A percentile compares a stretch with the other conserved stretches of the same genome.
Evolutionary conservation across 2,329 filamentous ascomycete genomes (phyloP).

Genomic region (Aspergillus sp.): DNA sequence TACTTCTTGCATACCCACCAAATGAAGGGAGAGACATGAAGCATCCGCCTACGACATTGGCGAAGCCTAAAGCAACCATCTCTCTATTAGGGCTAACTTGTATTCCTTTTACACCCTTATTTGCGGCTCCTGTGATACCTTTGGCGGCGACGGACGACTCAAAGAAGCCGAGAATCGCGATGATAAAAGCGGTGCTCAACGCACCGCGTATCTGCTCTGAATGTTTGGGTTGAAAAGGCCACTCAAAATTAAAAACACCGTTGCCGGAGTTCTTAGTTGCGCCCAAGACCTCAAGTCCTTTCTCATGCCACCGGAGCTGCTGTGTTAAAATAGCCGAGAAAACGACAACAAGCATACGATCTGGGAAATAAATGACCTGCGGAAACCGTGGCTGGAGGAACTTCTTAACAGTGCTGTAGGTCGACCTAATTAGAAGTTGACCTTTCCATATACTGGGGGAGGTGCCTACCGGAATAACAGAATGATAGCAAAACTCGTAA

Average conservation of each 20-base stretch:
- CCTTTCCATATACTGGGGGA: background rate
- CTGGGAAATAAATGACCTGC: conserved; percentile 81
- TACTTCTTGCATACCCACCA: conserved; percentile 93
- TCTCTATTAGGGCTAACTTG: conserved; percentile 88
- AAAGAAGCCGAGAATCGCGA: conserved; percentile 95
- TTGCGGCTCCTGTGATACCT: conserved; percentile 62
- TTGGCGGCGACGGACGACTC: conserved; percentile 96
- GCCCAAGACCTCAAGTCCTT: conserved; percentile 81
- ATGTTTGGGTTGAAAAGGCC: conserved; percentile 75
- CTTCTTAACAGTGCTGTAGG: conserved; percentile 73
- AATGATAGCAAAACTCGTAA: conserved; percentile 79
- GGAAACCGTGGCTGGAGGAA: conserved; percentile 76
- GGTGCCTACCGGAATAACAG: conserved; percentile 76
- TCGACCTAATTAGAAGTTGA: conserved; percentile 15
- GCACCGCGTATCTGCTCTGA: conserved; percentile 81
- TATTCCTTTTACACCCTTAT: conserved; percentile 72
- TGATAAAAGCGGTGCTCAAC: conserved; percentile 88
- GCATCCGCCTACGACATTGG: conserved; percentile 86
- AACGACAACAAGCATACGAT: conserved; percentile 87
- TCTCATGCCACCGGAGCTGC: conserved; percentile 71
- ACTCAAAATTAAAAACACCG: conserved; percentile 75
- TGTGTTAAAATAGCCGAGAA: conserved; percentile 78
- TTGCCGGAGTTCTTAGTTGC: conserved; percentile 72
- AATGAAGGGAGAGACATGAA: conserved; percentile 94
- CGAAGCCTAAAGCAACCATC: conserved; percentile 84